phyloP scores from a whole-genome alignment of 129 eudicot genomes.

The Artemisia tridentata region DNA sequence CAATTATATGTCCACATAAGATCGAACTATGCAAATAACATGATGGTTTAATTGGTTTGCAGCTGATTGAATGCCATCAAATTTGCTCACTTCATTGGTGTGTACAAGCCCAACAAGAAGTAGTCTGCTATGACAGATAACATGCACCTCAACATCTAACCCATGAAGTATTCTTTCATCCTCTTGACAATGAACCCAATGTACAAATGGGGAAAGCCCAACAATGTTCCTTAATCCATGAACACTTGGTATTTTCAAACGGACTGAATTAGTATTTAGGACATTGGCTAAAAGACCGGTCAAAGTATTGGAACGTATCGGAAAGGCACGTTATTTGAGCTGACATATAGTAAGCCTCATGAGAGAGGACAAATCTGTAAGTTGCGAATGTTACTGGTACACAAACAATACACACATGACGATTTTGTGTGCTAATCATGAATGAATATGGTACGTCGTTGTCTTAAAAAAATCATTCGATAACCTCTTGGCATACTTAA shows the following conservation, averaged over 20 bases:
- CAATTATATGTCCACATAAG: background rate
- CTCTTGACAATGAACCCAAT: conserved; percentile 85
- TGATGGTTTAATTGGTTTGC: conserved; percentile 17
- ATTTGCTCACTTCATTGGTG: conserved; percentile 61
- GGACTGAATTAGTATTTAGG: too few relatives aligned
- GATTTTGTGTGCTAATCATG: too few relatives aligned
- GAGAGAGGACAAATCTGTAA: too few relatives aligned
- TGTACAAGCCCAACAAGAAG: conserved; percentile 51
- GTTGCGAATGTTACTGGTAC: too few relatives aligned
- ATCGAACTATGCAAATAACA: background rate
- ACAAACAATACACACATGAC: too few relatives aligned
- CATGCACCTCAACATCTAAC: conserved; percentile 50
- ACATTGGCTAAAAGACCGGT: background rate
- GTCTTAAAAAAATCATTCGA: too few relatives aligned
- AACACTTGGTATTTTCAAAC: background rate
- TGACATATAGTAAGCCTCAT: too few relatives aligned
- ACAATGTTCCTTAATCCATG: background rate
- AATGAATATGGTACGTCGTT: too few relatives aligned
- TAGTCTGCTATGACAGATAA: conserved; percentile 59
- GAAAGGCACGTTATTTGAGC: too few relatives aligned
- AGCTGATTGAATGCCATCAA: conserved; percentile 81
- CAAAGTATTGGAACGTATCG: too few relatives aligned
- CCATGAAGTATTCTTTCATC: conserved; percentile 74
- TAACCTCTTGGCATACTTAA: too few relatives aligned
- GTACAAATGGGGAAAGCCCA: conserved; percentile 76